A percentile compares a stretch with the other conserved stretches of the same genome.
Evolutionary conservation across 495 filamentous ascomycete species (phyloP).

Genomic region (Parathielavia appendiculata): DNA sequence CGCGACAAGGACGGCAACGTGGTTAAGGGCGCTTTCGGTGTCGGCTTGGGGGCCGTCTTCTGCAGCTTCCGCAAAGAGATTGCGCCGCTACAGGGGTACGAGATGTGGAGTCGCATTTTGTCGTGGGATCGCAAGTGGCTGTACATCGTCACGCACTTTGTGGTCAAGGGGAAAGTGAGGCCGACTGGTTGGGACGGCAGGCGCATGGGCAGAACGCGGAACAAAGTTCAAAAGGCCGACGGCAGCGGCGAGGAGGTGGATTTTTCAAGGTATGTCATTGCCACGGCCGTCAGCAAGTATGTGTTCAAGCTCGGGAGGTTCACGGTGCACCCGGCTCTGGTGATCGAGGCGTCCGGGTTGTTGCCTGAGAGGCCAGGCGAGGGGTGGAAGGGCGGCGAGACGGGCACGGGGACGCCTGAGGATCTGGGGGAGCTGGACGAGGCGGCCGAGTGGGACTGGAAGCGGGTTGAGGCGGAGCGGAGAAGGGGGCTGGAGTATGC

Average conservation of each 20-base stretch:
- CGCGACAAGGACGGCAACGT: constrained; percentile 33
- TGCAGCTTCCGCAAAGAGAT: constrained; percentile 68
- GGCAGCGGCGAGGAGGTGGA: constrained; percentile 38
- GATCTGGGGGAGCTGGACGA: constrained; percentile 26
- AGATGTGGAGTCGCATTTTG: constrained; percentile 66
- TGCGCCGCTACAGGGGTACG: constrained; percentile 60
- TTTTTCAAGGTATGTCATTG: constrained; percentile 55
- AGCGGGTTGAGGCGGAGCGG: constrained; percentile 41
- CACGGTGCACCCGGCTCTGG: constrained; percentile 76
- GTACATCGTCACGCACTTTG: constrained; percentile 48
- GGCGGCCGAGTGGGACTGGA: constrained; percentile 46
- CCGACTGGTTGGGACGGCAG: constrained; percentile 39
- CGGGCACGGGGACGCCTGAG: constrained; percentile 33
- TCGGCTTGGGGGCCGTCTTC: constrained; percentile 63
- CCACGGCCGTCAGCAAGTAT: constrained; percentile 76
- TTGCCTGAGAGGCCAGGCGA: constrained; percentile 54
- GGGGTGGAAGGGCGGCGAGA: constrained; percentile 43
- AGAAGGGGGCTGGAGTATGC: constrained; percentile 46
- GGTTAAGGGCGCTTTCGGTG: constrained; percentile 41
- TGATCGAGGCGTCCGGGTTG: constrained; percentile 62
- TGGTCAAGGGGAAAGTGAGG: constrained; percentile 53
- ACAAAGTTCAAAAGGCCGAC: constrained; percentile 14
- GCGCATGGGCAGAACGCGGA: constrained; percentile 22
- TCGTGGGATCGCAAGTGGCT: constrained; percentile 62
- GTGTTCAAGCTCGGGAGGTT: constrained; percentile 83